Evolutionary conservation across 495 filamentous ascomycete genomes (phyloP).

Genomic region (Aspergillus leporis): DNA sequence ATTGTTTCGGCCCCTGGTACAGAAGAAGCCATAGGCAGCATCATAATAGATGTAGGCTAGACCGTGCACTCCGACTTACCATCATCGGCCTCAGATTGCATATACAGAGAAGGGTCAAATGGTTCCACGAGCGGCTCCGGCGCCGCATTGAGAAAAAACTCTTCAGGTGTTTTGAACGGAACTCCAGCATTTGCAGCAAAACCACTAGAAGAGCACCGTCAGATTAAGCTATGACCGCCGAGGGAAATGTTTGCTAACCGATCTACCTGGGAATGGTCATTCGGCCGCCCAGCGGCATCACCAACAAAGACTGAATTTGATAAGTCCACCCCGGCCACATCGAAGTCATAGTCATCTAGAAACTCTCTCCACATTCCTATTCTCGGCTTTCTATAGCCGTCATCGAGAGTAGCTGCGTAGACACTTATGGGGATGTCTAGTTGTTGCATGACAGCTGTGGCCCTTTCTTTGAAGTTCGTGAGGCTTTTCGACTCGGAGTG

Average conservation of each 20-base stretch:
- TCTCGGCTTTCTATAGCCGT: constrained; percentile 83
- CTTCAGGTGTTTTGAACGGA: constrained; percentile 81
- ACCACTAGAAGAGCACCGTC: constrained; percentile 39
- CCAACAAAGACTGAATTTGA: constrained; percentile 80
- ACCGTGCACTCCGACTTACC: constrained; percentile 24
- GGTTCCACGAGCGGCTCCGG: constrained; percentile 61
- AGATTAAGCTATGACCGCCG: background rate
- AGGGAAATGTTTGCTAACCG: constrained; percentile 45
- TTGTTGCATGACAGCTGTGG: constrained; percentile 63
- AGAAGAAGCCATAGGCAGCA: background rate
- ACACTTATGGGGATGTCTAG: constrained; percentile 77
- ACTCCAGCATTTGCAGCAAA: constrained; percentile 83
- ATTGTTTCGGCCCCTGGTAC: background rate
- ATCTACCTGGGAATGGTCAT: constrained; percentile 79
- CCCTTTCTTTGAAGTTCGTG: constrained; percentile 76
- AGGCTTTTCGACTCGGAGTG: constrained; percentile 65
- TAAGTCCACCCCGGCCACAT: constrained; percentile 63
- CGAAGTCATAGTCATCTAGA: constrained; percentile 69
- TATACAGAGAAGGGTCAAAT: constrained; percentile 65
- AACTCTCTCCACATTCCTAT: constrained; percentile 88
- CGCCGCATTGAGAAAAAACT: constrained; percentile 74
- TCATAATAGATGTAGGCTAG: background rate
- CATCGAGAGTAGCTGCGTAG: constrained; percentile 81
- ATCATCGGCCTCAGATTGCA: constrained; percentile 38
- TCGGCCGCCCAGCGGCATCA: constrained; percentile 72